Evolutionary conservation across 2,329 filamentous ascomycete species (phyloP), one percentile per base, ranked within the genome.

Genomic region (Epichloe hybrida): DNA sequence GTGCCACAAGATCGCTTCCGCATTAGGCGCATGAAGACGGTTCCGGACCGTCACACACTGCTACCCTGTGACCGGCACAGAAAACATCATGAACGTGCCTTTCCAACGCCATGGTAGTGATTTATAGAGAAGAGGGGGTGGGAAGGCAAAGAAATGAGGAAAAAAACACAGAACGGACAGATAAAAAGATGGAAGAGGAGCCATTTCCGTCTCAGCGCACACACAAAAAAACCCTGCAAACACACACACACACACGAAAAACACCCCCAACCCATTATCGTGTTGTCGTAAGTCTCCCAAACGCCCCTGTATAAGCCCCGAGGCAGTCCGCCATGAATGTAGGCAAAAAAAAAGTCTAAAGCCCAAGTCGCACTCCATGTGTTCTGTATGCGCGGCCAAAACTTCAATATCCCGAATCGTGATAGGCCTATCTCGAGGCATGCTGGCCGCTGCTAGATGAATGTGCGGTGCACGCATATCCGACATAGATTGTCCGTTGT

Each of bases 401-500:
- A 62, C 74, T 78, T 58, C 73, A 66, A 60, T 79, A 78, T 51
- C 74, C 74, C 6, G 75, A 77, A 64, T 79, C 75, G 17, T 75
- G 73, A 60, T 79, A 77, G 48, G 57, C 63, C 54, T 69, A 68
- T 34, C 59, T 60, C 49, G 67, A 64, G 34, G 69, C 62, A 53
- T 69, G 64, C 50, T 73, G 66, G 34, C 68, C 64, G 38, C 65
- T 62, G 46, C 66, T 64, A 35, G 60, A 57, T 6, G 64, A 53
- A 49, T 67, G 64, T 38, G 55, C 51, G 49, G 57, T 59, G 69
- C 89, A 95, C 49, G 84, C 77, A 63, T 93, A 93, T 48, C 89
- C 90, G 23, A 95, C 88, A 20, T 87, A 73, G 48, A 95, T 85
- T 6, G 79, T 86, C 64, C 84, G 83, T 61, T 86, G 82, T 57